Conservation (phyloP, 768 basidiomycete genomes). For the Mycena kentingensis region DNA sequence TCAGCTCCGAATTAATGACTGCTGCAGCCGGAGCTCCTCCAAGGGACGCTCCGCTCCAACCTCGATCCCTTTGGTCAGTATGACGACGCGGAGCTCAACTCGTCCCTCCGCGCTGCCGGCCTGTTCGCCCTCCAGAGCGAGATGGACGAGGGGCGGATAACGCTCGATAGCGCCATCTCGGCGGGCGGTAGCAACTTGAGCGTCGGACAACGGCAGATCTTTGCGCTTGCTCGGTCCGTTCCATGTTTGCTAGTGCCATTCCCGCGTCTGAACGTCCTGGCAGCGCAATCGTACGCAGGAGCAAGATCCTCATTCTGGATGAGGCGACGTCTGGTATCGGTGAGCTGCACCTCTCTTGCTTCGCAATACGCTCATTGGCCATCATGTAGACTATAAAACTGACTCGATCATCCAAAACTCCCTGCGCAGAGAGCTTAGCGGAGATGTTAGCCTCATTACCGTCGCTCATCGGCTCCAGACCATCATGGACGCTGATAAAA, state of each 20-base stretch:
- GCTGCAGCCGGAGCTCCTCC: too few relatives aligned
- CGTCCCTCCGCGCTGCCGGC: constrained; percentile 30
- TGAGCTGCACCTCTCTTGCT: not conserved
- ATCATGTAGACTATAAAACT: constrained; percentile 39
- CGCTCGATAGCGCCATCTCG: constrained; percentile 6
- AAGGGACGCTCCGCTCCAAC: constrained; percentile 65
- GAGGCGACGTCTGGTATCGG: constrained; percentile 21
- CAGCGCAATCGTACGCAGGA: constrained; percentile 29
- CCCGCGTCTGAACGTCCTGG: not conserved
- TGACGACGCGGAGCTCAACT: constrained; percentile 60
- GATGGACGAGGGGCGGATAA: constrained; percentile 16
- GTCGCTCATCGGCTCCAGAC: constrained; percentile 24
- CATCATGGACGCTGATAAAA: constrained; percentile 28
- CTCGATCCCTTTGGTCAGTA: constrained; percentile 71
- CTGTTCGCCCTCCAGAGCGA: constrained; percentile 33
- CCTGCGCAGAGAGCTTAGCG: constrained; percentile 38
- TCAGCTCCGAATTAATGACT: too few relatives aligned
- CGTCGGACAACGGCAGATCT: constrained; percentile 44
- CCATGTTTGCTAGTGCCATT: not conserved
- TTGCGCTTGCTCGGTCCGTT: constrained; percentile 41
- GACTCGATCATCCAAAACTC: constrained; percentile 44
- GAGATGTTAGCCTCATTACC: constrained; percentile 38
- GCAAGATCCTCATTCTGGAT: constrained; percentile 12
- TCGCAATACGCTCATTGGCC: not conserved
- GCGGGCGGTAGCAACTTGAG: constrained; percentile 25